Base-by-base conservation (phyloP, 2,329 filamentous ascomycete species). In the Stemphylium beticola region DNA sequence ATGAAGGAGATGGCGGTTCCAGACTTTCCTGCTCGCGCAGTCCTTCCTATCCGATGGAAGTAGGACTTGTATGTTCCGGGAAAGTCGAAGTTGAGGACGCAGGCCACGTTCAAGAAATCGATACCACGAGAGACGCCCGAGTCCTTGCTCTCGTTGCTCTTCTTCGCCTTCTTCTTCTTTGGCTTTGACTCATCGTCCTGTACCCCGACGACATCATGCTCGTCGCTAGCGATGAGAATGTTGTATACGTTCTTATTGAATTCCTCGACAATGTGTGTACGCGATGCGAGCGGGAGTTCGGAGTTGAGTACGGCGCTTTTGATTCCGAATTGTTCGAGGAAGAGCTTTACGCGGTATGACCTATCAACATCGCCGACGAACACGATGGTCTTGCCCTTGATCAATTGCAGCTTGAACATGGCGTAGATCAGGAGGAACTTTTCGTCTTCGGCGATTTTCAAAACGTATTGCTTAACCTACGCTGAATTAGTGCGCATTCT, bases 241-340 rank as follows among this genome's bases (percentile, higher is more conserved):
- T 99, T 93, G 81, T 99, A 99, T 6, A 98, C 87, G 48, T 91
- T 91, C 76, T 91, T 90, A 79, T 98, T 99, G 78, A 99, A 99
- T 74, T 98, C 92, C 67, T 98, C 90, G 2, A 99, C 93, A 2
- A 96, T 92, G 72, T 99, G 93, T 34, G 97, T 87, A 55, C 95
- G 84, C 1, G 91, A 95, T 69, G 97, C 97, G 62, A 98, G 88
- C 0, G 95, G 95, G 32, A 99, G 78, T 72, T 99, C 93, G 1
- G 92, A 95, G 78, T 99, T 99, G 36, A 99, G 79, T 24, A 97
- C 91, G 76, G 91, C 96, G 68, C 91, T 93, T 73, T 92, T 89
- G 71, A 97, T 93, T 41, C 92, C 93, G 70, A 99, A 99, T 72
- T 99, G 95, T 76, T 99, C 95, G 47, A 99, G 85, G 72, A 95